Conservation (phyloP, 768 basidiomycete species). For the Boletus coccyginus region DNA sequence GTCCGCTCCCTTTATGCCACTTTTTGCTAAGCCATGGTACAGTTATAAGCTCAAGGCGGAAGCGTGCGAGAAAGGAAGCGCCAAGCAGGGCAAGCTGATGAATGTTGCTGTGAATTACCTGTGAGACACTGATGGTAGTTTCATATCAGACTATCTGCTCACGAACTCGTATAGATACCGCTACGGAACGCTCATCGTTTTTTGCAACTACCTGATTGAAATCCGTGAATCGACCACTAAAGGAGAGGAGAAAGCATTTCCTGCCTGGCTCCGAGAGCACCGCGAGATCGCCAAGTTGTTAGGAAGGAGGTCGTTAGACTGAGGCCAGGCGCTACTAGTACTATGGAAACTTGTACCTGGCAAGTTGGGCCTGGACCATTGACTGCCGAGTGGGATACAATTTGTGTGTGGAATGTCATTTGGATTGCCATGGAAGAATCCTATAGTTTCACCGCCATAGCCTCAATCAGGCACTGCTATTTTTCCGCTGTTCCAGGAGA, state of each 20-base stretch:
- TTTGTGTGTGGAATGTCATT: not conserved
- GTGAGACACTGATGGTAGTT: conserved; percentile 37
- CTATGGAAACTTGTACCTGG: conserved; percentile 4
- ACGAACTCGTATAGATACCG: conserved; percentile 52
- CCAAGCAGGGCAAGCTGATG: conserved; percentile 73
- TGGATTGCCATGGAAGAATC: not conserved
- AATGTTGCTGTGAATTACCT: conserved; percentile 86
- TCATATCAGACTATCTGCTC: conserved; percentile 6
- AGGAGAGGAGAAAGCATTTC: conserved; percentile 54
- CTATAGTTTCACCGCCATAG: no score
- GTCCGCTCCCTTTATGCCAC: not conserved
- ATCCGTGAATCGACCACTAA: conserved; percentile 39
- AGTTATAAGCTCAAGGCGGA: conserved; percentile 93
- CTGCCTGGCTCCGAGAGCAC: conserved; percentile 78
- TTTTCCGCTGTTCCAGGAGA: no score
- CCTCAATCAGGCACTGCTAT: no score
- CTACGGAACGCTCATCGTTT: conserved; percentile 90
- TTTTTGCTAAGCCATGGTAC: conserved; percentile 7
- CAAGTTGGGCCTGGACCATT: not conserved
- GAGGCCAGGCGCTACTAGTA: conserved; percentile 2
- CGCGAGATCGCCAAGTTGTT: conserved; percentile 81
- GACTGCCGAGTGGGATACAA: not conserved
- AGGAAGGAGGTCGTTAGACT: conserved; percentile 68
- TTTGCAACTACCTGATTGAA: conserved; percentile 94
- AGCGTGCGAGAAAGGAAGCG: conserved; percentile 73